phyloP scores from a whole-genome alignment of 352 stramenopile species.

The Phytophthora tubulina region DNA sequence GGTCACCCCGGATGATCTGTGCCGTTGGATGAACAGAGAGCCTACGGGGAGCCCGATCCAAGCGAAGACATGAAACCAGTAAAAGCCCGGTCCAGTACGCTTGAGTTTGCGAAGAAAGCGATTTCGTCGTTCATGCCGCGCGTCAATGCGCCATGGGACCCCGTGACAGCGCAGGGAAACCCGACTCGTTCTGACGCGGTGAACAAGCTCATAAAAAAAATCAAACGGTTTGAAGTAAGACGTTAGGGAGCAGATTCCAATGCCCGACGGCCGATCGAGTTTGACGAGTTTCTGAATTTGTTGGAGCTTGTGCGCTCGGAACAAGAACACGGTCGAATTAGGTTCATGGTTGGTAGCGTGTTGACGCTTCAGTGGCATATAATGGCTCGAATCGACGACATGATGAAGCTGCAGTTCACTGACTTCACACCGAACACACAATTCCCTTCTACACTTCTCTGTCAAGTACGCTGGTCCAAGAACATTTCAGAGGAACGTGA shows the following conservation, averaged over 20 bases:
- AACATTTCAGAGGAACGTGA: too few relatives aligned
- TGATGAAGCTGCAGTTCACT: constrained; percentile 6
- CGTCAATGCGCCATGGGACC: not conserved
- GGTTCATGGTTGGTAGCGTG: not conserved
- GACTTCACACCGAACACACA: not conserved
- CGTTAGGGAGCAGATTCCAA: constrained; percentile 6
- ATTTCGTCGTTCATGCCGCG: not conserved
- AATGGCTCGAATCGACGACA: constrained; percentile 3
- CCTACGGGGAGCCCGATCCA: not conserved
- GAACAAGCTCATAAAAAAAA: constrained; percentile 13
- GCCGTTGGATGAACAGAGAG: constrained; percentile 2
- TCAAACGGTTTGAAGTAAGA: constrained; percentile 18
- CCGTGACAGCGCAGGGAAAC: not conserved
- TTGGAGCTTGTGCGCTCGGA: not conserved
- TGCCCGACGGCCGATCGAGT: constrained; percentile 16
- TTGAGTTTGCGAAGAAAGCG: constrained; percentile 5
- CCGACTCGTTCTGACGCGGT: constrained; percentile 7
- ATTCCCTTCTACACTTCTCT: too few relatives aligned
- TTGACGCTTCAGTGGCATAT: not conserved
- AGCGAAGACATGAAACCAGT: not conserved
- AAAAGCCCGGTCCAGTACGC: not conserved
- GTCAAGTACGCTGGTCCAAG: too few relatives aligned
- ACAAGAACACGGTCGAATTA: not conserved
- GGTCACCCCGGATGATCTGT: not conserved
- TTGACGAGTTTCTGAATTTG: constrained; percentile 11